Evolutionary conservation across 1,284 basidiomycete species (phyloP).

Genomic region (Rhodotorula glutinis): DNA sequence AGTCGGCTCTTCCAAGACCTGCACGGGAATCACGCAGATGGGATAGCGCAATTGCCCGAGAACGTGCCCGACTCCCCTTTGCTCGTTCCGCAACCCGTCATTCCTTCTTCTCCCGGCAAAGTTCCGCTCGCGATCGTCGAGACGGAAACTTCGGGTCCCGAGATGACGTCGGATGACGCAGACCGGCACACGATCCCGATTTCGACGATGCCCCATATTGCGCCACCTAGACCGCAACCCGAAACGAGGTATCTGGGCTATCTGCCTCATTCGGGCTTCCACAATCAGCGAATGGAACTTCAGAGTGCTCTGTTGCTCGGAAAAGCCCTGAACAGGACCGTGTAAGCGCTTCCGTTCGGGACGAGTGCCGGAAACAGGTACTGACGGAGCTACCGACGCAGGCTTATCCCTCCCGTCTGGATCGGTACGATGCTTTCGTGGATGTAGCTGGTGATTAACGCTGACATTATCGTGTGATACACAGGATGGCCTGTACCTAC

Average conservation of each 20-base stretch:
- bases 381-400: not conserved
- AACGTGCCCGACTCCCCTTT: too few species aligned
- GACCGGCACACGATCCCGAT: constrained; percentile 2
- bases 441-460: too few species aligned
- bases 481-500: constrained; percentile 34
- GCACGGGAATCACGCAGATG: too few species aligned
- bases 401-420: constrained; percentile 36
- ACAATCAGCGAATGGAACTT: constrained; percentile 42
- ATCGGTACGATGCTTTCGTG: too few species aligned
- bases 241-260: constrained; percentile 22
- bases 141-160: not conserved
- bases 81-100: not conserved
- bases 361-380: too few species aligned
- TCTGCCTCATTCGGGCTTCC: constrained; percentile 42
- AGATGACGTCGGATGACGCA: not conserved
- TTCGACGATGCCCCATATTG: not conserved
- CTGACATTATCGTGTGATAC: too few species aligned
- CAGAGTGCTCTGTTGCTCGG: constrained; percentile 40
- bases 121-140: too few species aligned
- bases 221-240: not conserved
- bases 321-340: constrained; percentile 30
- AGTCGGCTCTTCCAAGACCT: too few species aligned
- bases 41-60: too few species aligned
- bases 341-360: not conserved
- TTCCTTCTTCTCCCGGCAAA: not conserved